Evolutionary conservation across 352 stramenopile species (phyloP).

Genomic region (Elongisporangium undulatum): DNA sequence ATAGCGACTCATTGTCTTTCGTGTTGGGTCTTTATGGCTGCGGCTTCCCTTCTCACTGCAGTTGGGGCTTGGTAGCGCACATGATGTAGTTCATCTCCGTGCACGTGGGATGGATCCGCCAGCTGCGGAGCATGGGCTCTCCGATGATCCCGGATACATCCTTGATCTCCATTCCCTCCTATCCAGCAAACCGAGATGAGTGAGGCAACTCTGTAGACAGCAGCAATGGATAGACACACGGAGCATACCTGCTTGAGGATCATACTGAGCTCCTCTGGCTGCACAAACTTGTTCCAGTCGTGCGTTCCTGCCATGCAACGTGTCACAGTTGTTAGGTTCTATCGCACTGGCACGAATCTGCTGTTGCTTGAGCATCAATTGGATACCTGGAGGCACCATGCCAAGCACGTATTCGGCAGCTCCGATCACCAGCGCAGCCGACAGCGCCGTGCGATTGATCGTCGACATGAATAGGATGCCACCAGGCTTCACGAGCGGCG

Average conservation of each 20-base stretch:
- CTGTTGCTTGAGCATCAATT: neutral
- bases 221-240: neutral
- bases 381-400: slow-evolving; percentile 62
- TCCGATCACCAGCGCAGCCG: slow-evolving; percentile 61
- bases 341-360: neutral
- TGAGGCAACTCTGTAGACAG: too few species aligned
- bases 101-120: slow-evolving; percentile 68
- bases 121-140: slow-evolving; percentile 66
- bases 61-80: slow-evolving; percentile 56
- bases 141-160: slow-evolving; percentile 79
- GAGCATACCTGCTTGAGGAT: slow-evolving; percentile 44
- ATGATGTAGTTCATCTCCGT: slow-evolving; percentile 84
- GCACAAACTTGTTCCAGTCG: slow-evolving; percentile 84
- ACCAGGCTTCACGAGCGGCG: slow-evolving; percentile 74
- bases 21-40: neutral
- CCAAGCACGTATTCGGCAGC: slow-evolving; percentile 73
- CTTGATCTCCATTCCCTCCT: slow-evolving; percentile 51
- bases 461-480: slow-evolving; percentile 82
- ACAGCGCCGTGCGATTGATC: slow-evolving; percentile 77
- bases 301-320: slow-evolving; percentile 47
- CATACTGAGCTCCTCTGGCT: slow-evolving; percentile 54
- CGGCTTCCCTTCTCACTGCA: slow-evolving; percentile 9
- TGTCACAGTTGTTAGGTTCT: neutral
- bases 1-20: neutral
- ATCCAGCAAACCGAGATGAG: neutral